A percentile compares a stretch with the other conserved stretches of the same genome.
Evolutionary conservation across 495 filamentous ascomycete species (phyloP).

Genomic region (Viridothelium virens): DNA sequence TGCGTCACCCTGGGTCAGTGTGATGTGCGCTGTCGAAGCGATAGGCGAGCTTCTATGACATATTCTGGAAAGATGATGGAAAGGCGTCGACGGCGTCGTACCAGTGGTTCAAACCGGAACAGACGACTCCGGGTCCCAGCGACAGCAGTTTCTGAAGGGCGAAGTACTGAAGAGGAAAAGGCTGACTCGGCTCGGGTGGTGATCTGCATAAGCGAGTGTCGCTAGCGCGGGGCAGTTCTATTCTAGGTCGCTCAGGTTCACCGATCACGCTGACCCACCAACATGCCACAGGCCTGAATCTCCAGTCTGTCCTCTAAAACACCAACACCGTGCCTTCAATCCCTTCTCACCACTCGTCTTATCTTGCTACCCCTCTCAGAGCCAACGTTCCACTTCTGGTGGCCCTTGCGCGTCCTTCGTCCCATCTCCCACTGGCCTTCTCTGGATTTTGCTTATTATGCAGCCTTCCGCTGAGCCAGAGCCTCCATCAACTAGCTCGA

Average conservation of each 20-base stretch:
- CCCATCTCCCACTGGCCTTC: too few species aligned
- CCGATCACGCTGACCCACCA: too few species aligned
- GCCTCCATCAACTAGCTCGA: not conserved
- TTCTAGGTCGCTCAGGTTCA: too few species aligned
- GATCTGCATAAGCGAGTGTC: not conserved
- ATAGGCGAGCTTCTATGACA: not conserved
- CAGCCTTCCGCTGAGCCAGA: constrained; percentile 2
- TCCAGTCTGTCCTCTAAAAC: constrained; percentile 12
- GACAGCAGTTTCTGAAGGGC: too few species aligned
- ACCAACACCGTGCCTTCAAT: not conserved
- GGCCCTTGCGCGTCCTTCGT: not conserved
- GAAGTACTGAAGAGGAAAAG: too few species aligned
- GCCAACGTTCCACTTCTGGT: not conserved
- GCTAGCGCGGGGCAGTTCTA: constrained; percentile 6
- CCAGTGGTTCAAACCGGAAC: constrained; percentile 5
- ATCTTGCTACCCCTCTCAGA: not conserved
- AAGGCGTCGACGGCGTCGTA: not conserved
- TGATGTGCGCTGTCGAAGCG: not conserved
- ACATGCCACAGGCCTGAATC: not conserved
- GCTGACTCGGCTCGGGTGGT: constrained; percentile 1
- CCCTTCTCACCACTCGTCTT: not conserved
- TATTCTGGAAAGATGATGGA: constrained; percentile 7
- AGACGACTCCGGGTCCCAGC: not conserved
- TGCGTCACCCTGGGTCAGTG: too few species aligned
- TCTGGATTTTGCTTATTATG: constrained; percentile 2